Conservation (phyloP, 129 eudicot species). For the Pittosporum tobira region DNA sequence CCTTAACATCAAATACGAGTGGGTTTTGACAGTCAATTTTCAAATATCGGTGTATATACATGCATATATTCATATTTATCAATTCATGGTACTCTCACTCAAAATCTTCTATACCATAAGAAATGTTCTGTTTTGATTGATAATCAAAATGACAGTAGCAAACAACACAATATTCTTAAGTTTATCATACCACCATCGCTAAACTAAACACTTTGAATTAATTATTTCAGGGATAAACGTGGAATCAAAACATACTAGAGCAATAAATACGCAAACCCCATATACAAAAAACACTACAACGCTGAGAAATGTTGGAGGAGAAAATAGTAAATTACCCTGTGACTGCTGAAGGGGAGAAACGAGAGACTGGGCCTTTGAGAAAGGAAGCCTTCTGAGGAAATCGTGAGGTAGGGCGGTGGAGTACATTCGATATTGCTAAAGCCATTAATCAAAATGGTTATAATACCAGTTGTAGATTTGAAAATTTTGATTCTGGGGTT, state of each 20-base stretch:
- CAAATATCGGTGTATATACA: too few relatives aligned
- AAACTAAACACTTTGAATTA: too few relatives aligned
- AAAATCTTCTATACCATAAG: too few relatives aligned
- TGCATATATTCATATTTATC: too few relatives aligned
- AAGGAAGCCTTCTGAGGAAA: conserved; percentile 5
- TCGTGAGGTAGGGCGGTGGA: neutral
- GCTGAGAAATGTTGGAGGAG: neutral
- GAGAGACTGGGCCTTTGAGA: neutral
- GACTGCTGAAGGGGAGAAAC: neutral
- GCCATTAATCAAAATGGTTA: neutral
- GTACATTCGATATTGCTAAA: neutral
- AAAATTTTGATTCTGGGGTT: too few relatives aligned
- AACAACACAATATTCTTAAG: neutral
- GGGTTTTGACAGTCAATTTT: too few relatives aligned
- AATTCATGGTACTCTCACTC: too few relatives aligned
- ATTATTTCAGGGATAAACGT: neutral
- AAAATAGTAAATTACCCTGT: neutral
- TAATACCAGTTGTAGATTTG: too few relatives aligned
- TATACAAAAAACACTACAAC: neutral
- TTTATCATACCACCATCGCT: too few relatives aligned
- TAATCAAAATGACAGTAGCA: too few relatives aligned
- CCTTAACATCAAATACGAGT: too few relatives aligned
- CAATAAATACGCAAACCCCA: neutral
- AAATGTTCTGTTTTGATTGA: too few relatives aligned
- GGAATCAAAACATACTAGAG: neutral